Base-by-base conservation (phyloP, 139 green algal genomes). In the Ettlia oleoabundans region DNA sequence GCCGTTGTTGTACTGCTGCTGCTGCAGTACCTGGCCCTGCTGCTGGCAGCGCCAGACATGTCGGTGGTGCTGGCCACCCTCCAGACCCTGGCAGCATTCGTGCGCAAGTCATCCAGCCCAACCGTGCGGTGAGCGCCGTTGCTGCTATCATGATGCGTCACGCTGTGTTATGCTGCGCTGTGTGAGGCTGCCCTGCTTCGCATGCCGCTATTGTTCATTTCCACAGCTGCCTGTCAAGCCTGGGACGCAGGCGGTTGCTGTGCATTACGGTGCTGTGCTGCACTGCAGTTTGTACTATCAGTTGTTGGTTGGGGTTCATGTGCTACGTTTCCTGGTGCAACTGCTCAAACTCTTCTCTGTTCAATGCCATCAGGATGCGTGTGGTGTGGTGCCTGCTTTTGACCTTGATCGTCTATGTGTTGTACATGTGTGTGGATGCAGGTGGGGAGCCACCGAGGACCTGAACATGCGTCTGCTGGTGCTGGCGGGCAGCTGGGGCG, bases 401-500 rank as follows among this genome's bases (percentile, higher is more conserved):
- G 2, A 8, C 37, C 32, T 47, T n/a, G 32, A 65, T n/a, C 55
- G 5, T 65, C 21, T n/a, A 58, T 28, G 5, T 28, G 3, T 42
- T 40, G 21, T 38, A 43, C 40, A 38, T 38, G 24, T 2, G 2
- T 3, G 2, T n/a, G 19, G 30, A 3, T 55, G 73, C 73, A 80
- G 73, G 35, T 97, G 92, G 89, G 81, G 91, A 33, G 90, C 88
- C 5, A 67, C 87, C 6, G 62, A 89, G 13, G 86, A 86, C 15
- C 83, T 98, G 6, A 95, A 92, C 61, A 30, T 55, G 2, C 88
- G 93, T 6, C 83, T 98, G 26, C 85, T 95, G 43, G 84, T 86
- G 13, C 73, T 98, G 67, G 87, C 87, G 55, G 86, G 93, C 61
- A 90, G 91, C 19, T 98, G 95, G 95, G 94, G 93, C 28, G 90